Evolutionary conservation across 1,284 basidiomycete species (phyloP), one percentile per base, ranked within the genome.

Genomic region (Lentinus polychrous): DNA sequence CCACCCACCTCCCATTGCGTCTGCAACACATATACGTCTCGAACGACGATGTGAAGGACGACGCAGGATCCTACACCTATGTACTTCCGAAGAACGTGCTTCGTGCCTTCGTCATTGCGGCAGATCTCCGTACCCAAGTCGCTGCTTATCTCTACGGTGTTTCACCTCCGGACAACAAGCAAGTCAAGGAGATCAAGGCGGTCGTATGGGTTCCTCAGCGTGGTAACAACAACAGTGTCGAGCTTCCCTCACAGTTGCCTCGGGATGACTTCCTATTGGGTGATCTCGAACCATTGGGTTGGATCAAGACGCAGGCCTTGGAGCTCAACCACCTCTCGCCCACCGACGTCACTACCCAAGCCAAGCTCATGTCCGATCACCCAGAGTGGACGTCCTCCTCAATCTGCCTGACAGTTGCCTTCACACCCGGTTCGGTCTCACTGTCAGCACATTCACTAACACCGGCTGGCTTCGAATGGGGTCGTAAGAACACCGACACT

Each of bases 21-120:
- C 78, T 97, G 51, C 95, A 98, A 66, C 94, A 99, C 65, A 94
- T 98, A 66, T 98, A 97, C 66, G 96, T 99, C 35, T 96, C 94
- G 41, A 99, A 98, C 63, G 95, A 99, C 62, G 94, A 99, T 63
- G 94, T 99, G 61, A 94, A 94, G 67, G 96, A 99, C 62, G 96
- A 99, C 61, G 91, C 92, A 1, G 85, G 89, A 12, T 90, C 90
- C 6, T 91, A 80, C 66, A 99, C 96, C 15, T 99, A 93, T 62
- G 93, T 99, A 45, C 76, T 99, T 53, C 94, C 96, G 15, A 99
- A 99, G 80, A 99, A 99, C 69, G 80, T 99, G 49, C 75, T 99
- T 41, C 88, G 91, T 50, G 90, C 94, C 8, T 98, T 99, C 70
- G 91, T 99, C 60, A 83, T 90, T 45, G 89, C 91, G 20, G 82